These are phyloP conservation scores for Echites panduratus DNA, from an alignment of 257 asterid genomes.

Conservation along the genomic window DNA sequence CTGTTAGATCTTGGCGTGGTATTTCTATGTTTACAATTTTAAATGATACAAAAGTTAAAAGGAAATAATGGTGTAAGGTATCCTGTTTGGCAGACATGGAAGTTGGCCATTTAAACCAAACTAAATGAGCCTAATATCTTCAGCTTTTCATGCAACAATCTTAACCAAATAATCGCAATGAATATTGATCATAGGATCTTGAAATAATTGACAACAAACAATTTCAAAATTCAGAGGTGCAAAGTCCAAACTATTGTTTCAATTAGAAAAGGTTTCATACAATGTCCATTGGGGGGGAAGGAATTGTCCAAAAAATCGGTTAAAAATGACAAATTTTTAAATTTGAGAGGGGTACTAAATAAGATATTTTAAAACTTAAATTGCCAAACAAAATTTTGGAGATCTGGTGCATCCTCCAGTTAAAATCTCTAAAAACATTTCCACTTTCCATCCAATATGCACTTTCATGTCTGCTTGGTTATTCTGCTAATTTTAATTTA, in stretches of 20 bases:
- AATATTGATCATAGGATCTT: background rate
- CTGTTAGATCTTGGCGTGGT: background rate
- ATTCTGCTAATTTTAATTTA: background rate
- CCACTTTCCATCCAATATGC: background rate
- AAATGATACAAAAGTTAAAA: background rate
- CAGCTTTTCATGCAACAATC: background rate
- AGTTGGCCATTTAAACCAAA: background rate
- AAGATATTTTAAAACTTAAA: background rate
- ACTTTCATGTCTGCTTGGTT: background rate
- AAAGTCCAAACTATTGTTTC: background rate
- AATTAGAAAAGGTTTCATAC: background rate
- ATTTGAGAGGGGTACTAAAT: background rate
- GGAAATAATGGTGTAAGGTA: background rate
- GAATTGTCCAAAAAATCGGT: background rate
- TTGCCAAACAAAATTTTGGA: background rate
- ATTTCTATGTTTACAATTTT: background rate
- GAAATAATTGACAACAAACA: background rate
- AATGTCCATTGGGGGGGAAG: background rate
- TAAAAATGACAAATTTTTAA: background rate
- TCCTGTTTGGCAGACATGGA: background rate
- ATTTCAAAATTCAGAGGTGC: background rate
- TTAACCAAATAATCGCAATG: background rate
- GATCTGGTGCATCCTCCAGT: background rate
- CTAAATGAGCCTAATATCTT: background rate
- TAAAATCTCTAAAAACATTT: background rate